Evolutionary conservation across 257 asterid genomes (phyloP), one percentile per base, ranked within the genome.

Genomic region (Cynanchum wilfordii): DNA sequence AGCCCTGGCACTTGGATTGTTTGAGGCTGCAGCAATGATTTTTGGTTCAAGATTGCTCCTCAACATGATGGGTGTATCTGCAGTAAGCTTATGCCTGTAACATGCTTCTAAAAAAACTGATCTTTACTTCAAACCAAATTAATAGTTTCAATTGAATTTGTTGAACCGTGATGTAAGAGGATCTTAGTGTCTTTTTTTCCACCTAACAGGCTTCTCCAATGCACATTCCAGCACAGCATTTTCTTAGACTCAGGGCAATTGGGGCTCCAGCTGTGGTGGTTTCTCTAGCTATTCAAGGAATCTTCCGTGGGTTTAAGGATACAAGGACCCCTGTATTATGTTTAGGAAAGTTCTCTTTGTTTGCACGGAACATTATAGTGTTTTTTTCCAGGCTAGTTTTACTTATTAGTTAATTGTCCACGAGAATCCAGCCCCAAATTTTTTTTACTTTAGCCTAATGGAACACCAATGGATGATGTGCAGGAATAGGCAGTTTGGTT

Each of bases 181-280:
- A 5, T 29, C 67, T 62, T 25, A 2, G 6, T 13, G 15, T 1
- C 12, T 25, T 30, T 47, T 33, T 47, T 68, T 68, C 7, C 40
- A 11, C 44, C 38, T 69, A 57, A 70, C 83, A 83, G 87, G 73
- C 76, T 58, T 83, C 87, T 49, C 63, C 78, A 2, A 83, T 83
- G 84, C 75, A 75, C 40, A 66, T 76, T 71, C 83, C 81, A 69
- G 85, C 87, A 3, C 81, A 73, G 64, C 73, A 78, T 66, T 78
- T 83, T 80, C 87, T 83, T 62, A 80, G 76, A 72, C 85, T 83
- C 57, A 81, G 87, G 76, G 85, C 87, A 66, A 56, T 83, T 76
- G 87, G 87, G 58, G 87, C 87, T 24, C 87, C 87, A 9, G 83
- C 87, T 38, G 87, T 83, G 66, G 87, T 83, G 68, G 77, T 83